phyloP scores from a whole-genome alignment of 352 stramenopile genomes.

The Saprolegnia diclina region DNA sequence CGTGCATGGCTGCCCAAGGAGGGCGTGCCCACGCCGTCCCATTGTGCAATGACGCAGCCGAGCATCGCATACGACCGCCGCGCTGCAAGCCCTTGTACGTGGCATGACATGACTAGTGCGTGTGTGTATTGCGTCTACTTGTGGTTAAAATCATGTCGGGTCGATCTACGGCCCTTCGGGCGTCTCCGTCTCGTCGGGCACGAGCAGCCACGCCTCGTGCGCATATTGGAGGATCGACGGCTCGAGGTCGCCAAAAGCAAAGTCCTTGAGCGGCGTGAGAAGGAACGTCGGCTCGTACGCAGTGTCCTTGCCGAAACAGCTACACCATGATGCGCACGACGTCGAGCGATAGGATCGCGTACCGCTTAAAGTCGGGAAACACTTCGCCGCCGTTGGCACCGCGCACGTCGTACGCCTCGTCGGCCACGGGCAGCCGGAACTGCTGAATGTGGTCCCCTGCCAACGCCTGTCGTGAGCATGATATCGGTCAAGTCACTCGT shows the following conservation, averaged over 20 bases:
- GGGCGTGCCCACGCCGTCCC: too few relatives aligned
- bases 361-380: constrained; percentile 55
- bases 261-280: constrained; percentile 56
- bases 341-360: neutral
- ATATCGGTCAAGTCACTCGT: neutral
- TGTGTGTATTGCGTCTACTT: too few relatives aligned
- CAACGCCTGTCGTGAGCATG: neutral
- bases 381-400: constrained; percentile 60
- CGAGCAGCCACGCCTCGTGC: constrained; percentile 31
- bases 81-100: too few relatives aligned
- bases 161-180: neutral
- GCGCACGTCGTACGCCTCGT: constrained; percentile 45
- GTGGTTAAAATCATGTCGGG: too few relatives aligned
- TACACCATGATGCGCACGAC: neutral
- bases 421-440: constrained; percentile 1
- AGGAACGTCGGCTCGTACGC: constrained; percentile 63
- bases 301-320: constrained; percentile 61
- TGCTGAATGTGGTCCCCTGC: constrained; percentile 27
- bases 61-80: too few relatives aligned
- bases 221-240: constrained; percentile 44
- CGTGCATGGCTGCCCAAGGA: too few relatives aligned
- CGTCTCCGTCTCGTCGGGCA: constrained; percentile 2
- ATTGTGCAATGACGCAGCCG: too few relatives aligned
- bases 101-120: too few relatives aligned
- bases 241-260: constrained; percentile 59